Evolutionary conservation across 257 asterid species (phyloP), one percentile per base, ranked within the genome.

Genomic region (Scutellaria minor): DNA sequence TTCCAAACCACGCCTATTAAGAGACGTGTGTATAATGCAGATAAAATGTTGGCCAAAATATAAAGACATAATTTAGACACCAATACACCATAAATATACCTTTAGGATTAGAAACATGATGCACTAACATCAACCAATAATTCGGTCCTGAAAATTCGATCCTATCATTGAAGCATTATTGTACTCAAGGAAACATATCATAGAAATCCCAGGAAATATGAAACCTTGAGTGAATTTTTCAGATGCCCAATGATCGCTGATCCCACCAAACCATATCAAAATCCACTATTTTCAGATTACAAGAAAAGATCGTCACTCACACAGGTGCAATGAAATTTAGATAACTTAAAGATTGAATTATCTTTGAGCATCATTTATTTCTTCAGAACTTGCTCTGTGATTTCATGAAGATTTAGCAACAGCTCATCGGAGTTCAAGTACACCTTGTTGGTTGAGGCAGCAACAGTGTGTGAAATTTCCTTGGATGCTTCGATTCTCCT

Each of bases 401-500:
- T 75, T 78, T 79, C 56, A 85, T 92, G 96, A 78, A 93, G 98
- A 81, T 91, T 93, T 40, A 93, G 94, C 82, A 91, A 75, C 61
- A 93, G 85, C 82, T 91, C 96, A 47, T 88, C 94, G 0, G 97
- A 85, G 78, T 84, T 83, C 82, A 93, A 81, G 83, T 82, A 89
- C 60, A 91, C 94, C 87, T 84, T 90, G 90, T 93, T 93, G 76
- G 75, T 79, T 46, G 98, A 87, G 42, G 73, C 66, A 66, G 96
- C 77, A 56, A 93, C 71, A 1, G 86, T 83, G 76, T 83, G 85
- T 2, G 98, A 80, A 66, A 93, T 91, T 6, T 93, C 98, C 83
- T 85, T 82, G 2, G 96, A 90, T 54, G 97, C 98, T 81, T 93
- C 98, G 7, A 93, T 93, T 77, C 86, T 86, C 92, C 98, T 85